Base-by-base conservation (phyloP, 2,329 filamentous ascomycete genomes). In the Cordyceps cateniannulata region DNA sequence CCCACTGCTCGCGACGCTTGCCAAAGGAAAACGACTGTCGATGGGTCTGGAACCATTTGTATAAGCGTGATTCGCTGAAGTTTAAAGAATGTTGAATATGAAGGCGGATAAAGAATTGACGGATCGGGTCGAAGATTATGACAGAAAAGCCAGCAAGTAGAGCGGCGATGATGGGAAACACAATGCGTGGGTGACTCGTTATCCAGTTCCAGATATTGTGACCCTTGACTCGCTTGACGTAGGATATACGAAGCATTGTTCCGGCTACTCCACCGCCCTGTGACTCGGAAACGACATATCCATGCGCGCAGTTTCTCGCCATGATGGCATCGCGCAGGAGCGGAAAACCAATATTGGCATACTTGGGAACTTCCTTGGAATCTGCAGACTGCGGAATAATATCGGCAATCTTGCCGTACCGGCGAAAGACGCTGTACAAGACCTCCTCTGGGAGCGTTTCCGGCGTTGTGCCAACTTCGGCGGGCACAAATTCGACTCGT, bases 271-370 rank as follows among this genome's bases (percentile, higher is more conserved):
- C 91, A 48, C 91, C 91, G 5, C 90, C 90, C 45, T 82, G 76
- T 25, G 84, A 78, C 67, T 91, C 87, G 0, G 80, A 72, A 1
- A 96, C 84, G 3, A 87, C 79, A 63, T 89, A 89, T 0, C 93
- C 93, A 71, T 99, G 95, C 76, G 97, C 81, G 69, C 93, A 98
- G 68, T 96, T 96, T 67, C 90, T 88, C 0, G 93, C 92, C 85
- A 95, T 91, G 60, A 96, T 88, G 7, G 92, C 88, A 68, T 90
- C 88, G 40, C 89, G 83, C 16, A 89, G 80, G 8, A 83, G 80
- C 1, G 84, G 79, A 68, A 95, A 98, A 69, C 92, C 89, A 24
- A 98, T 74, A 58, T 86, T 84, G 0, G 93, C 92, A 72, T 85
- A 96, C 67, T 86, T 87, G 0, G 95, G 93, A 3, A 89, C 69